Percentiles rank a stretch among this genome's conserved stretches.
phyloP scores from a whole-genome alignment of 352 stramenopile species.

The Aphanomyces cochlioides region DNA sequence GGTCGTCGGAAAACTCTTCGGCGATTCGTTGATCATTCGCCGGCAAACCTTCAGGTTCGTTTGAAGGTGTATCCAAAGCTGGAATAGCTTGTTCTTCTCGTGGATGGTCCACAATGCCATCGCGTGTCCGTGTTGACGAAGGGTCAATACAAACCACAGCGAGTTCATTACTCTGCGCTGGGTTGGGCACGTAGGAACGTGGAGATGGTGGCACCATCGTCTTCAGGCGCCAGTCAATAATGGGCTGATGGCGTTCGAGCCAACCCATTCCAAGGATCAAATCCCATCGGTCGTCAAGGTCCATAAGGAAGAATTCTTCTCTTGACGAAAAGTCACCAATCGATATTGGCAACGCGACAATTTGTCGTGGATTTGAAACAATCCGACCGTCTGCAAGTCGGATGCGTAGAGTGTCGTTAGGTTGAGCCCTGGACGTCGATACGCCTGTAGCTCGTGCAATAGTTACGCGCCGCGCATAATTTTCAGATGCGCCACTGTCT shows the following conservation, averaged over 20 bases:
- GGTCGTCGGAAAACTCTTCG: too few species aligned
- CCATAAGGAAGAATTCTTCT: constrained; percentile 38
- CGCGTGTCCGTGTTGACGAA: too few species aligned
- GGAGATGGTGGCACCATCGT: constrained; percentile 31
- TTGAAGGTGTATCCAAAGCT: too few species aligned
- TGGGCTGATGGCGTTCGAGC: constrained; percentile 33
- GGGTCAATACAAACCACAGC: background rate
- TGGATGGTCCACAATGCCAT: too few species aligned
- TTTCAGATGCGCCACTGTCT: constrained; percentile 34
- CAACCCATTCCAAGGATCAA: constrained; percentile 39
- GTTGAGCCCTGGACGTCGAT: background rate
- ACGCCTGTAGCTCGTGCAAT: background rate
- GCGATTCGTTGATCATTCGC: too few species aligned
- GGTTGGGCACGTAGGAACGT: background rate
- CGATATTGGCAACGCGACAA: constrained; percentile 24
- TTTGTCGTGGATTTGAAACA: constrained; percentile 22
- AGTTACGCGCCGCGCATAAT: constrained; percentile 35
- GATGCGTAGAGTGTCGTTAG: constrained; percentile 24
- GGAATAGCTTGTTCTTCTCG: too few species aligned
- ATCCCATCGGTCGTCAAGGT: constrained; percentile 34
- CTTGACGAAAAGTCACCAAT: constrained; percentile 31
- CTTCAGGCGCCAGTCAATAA: constrained; percentile 30
- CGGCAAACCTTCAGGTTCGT: too few species aligned
- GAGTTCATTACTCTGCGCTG: constrained; percentile 8
- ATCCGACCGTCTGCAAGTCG: constrained; percentile 33